Evolutionary conservation across 2,329 filamentous ascomycete species (phyloP), one percentile per base, ranked within the genome.

Genomic region (Fusarium zealandicum): DNA sequence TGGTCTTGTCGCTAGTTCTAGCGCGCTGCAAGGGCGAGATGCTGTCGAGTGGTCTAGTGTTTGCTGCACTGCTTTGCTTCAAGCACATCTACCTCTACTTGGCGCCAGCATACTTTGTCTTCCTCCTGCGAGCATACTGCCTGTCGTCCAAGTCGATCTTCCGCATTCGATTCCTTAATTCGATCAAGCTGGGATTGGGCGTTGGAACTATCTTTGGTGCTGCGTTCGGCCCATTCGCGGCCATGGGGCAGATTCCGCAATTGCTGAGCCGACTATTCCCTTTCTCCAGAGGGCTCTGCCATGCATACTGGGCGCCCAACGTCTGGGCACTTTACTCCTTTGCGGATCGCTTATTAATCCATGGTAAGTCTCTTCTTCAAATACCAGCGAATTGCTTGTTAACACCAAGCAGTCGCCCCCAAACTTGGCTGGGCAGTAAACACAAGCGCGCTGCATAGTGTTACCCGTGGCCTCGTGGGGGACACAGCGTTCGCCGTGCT

Each of bases 41-140:
- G 28, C 81, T 98, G 11, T 78, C 80, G 38, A 95, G 92, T 65
- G 95, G 92, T 0, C 78, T 96, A 2, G 75, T 92, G 6, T 99
- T 98, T 73, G 93, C 93, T 3, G 82, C 83, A 1, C 78, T 99
- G 40, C 76, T 99, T 46, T 98, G 93, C 77, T 86, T 98, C 77
- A 99, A 99, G 79, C 95, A 99, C 74, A 98, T 99, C 64, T 96
- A 98, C 73, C 87, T 97, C 31, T 99, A 99, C 73, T 83, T 99
- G 20, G 93, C 93, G 1, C 92, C 95, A 3, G 95, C 95, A 22
- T 99, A 96, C 76, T 96, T 98, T 69, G 89, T 97, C 59, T 98
- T 89, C 72, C 82, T 99, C 10, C 82, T 98, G n/a, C 85, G 95
- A 61, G 82, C 82, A 2, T 97, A 98, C 76, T 98, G 95, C 70